These are phyloP conservation scores for Botrytis hyacinthi DNA, from an alignment of 2,329 filamentous ascomycete genomes.

Conservation along the genomic window DNA sequence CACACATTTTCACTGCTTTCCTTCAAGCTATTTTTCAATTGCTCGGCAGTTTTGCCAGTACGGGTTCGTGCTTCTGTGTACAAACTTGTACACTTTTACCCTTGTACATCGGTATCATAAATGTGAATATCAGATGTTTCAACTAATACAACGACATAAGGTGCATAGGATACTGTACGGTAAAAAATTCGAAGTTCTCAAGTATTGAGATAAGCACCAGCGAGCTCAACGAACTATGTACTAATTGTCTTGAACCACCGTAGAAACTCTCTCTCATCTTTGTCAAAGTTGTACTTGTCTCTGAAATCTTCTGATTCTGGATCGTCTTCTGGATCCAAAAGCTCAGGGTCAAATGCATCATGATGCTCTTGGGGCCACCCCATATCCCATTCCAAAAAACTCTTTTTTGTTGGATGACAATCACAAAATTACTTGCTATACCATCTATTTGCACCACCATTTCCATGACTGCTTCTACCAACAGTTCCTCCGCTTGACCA, in stretches of 20 bases:
- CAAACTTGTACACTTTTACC: not conserved
- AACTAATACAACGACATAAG: not conserved
- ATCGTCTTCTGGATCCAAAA: not conserved
- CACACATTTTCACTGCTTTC: no score
- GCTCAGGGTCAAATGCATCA: not conserved
- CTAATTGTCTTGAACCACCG: not conserved
- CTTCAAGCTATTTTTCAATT: no score
- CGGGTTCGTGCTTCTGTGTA: not conserved
- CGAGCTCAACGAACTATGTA: not conserved
- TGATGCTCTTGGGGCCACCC: not conserved
- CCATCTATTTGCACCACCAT: not conserved
- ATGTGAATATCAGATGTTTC: not conserved
- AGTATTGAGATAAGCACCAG: not conserved
- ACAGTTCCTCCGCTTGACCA: not conserved
- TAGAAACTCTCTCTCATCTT: not conserved
- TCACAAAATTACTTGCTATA: not conserved
- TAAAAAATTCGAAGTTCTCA: not conserved
- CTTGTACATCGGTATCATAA: not conserved
- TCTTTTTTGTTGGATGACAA: not conserved
- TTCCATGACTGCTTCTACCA: not conserved
- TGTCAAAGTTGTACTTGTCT: not conserved
- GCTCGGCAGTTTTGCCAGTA: not conserved
- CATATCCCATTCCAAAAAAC: fast-evolving
- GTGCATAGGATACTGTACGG: not conserved
- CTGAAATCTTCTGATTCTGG: fast-evolving